Evolutionary conservation across 768 basidiomycete genomes (phyloP), one percentile per base, ranked within the genome.

Genomic region (Leucogyrophana mollusca): DNA sequence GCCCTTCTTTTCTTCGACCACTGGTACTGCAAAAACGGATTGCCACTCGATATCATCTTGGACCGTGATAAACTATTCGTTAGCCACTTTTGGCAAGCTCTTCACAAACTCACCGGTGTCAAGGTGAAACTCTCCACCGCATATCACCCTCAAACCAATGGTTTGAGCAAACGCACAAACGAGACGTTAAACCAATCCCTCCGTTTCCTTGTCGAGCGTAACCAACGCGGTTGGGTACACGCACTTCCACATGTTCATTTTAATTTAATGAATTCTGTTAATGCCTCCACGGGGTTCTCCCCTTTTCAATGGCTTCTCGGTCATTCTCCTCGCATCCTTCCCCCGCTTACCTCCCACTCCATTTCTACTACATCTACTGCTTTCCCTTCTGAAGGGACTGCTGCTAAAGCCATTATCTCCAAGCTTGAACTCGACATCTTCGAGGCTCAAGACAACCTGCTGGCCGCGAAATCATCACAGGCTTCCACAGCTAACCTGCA

Each of bases 61-160:
- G 66, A 74, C 50, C 43, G 64, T 6, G 65, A 70, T 33, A 58
- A 66, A 41, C 46, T 66, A 11, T 71, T 69, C 41, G 52, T 65
- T 1, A 64, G 56, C 6, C 10, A 21, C 1, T 64, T 74, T 49
- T 73, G 60, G 72, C 56, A 38, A 32, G 34, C 35, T 4, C 43
- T 64, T 8, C 37, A 45, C 9, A 25, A 17, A 7, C 38, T 58
- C 4, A 50, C 62, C 3, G 64, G 70, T 0, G 50, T 67, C 1
- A 53, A 61, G 4, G 43, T 70, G 1, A 59, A 55, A 14, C 51
- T 66, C 56, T 72, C 69, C 0, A 66, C 66, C 0, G 43, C 68
- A 0, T 72, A 59, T 35, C 73, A 74, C 32, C 71, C 68, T 0
- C 59, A 73, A 44, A 68, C 64, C 0, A 65, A 73, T 52, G 68